Evolutionary conservation across 2,329 filamentous ascomycete species (phyloP).

Genomic region (Colletotrichum sp.): DNA sequence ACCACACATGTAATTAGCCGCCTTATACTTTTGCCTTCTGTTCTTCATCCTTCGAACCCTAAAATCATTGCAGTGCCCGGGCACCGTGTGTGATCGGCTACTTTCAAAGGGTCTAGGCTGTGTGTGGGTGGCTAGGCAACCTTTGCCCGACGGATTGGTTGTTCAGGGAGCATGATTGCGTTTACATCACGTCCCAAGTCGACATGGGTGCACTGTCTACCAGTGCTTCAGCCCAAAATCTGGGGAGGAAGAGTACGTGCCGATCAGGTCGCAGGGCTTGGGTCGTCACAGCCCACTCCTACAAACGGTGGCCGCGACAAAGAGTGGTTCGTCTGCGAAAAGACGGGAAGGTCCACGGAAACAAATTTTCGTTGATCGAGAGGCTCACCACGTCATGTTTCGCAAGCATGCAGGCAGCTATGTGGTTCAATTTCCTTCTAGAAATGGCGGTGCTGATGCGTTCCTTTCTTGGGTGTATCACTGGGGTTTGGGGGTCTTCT

Average conservation of each 20-base stretch:
- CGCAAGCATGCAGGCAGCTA: neutral
- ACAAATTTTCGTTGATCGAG: neutral
- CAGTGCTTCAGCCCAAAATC: neutral
- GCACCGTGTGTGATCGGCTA: neutral
- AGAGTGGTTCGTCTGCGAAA: neutral
- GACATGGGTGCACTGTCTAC: neutral
- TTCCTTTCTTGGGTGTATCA: neutral
- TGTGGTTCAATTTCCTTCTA: neutral
- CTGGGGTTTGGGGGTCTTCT: neutral
- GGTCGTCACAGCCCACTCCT: neutral
- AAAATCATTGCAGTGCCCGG: neutral
- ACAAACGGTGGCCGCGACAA: neutral
- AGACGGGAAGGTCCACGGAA: neutral
- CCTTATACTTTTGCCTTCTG: neutral
- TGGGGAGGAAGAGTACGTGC: neutral
- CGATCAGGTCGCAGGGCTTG: neutral
- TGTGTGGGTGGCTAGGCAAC: neutral
- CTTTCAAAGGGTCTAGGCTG: neutral
- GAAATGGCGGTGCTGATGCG: neutral
- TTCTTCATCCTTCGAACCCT: neutral
- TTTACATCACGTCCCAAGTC: neutral
- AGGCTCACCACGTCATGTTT: neutral
- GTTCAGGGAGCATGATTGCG: neutral
- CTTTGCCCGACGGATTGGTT: neutral
- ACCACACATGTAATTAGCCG: neutral